Base-by-base conservation (phyloP, 176 grass and related monocot genomes). In the Ananas comosus region DNA sequence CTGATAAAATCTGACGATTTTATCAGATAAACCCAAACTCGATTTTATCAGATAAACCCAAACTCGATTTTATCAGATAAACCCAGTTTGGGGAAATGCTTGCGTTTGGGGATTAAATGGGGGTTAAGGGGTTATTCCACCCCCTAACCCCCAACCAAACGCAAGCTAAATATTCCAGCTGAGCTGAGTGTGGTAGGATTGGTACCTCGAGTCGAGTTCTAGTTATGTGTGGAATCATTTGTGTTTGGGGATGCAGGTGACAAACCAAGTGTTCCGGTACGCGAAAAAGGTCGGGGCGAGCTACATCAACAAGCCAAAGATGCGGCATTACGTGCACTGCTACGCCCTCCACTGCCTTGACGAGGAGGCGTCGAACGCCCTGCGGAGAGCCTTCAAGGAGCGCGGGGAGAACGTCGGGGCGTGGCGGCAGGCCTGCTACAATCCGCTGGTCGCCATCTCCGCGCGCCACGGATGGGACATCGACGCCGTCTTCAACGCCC, bases 231-330 rank as follows among this genome's bases (percentile, higher is more conserved):
- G 49, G 12, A 10, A 25, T 71, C 1, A 57, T 4, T 56, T 14
- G 23, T 0, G 48, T 50, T 50, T 9, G 3, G 10, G 13, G 0
- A 4, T 42, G 79, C 73, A 99, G 94, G 94, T 99, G 21, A 99
- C 94, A 48, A 99, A 99, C 69, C 94, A 99, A 76, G 94, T 99
- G n/a, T 99, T 99, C 74, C 85, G 94, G 28, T 93, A 93, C 57
- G 94, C 94, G 10, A 99, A 90, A 70, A 99, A 91, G 82, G 83
- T 84, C 10, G 94, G 94, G 27, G 94, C 90, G 61, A 93, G 80
- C 90, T 92, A 91, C 90, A 99, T 99, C 86, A 99, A 99, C 80
- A 99, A 99, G 87, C 94, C 94, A 24, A 99, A 99, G 90, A 99
- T 99, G 94, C 82, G 94, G 65, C 94, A 99, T 69, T 99, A 99